These are phyloP conservation scores for Pyracantha coccinea DNA, from an alignment of 331 rosid species.

Conservation along the genomic window DNA sequence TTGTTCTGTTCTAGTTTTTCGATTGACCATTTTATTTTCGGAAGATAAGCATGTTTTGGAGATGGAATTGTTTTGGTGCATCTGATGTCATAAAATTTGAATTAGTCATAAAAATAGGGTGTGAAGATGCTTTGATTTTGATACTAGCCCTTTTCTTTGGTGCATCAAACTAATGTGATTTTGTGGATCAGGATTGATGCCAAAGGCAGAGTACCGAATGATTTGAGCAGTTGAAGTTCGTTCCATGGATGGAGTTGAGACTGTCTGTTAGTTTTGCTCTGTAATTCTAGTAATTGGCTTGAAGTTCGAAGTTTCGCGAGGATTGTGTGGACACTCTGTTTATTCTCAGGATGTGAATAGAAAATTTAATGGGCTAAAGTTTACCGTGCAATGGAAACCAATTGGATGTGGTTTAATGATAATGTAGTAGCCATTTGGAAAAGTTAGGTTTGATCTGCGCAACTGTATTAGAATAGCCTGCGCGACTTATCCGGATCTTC, in stretches of 20 bases:
- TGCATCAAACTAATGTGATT: conserved; percentile 13
- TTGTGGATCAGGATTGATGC: conserved; percentile 29
- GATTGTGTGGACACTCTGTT: conserved; percentile 23
- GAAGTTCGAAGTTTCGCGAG: conserved; percentile 9
- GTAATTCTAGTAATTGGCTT: background rate
- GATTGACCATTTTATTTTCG: background rate
- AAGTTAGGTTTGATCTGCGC: conserved; percentile 15
- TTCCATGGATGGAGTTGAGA: background rate
- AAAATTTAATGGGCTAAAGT: conserved; percentile 8
- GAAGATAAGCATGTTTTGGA: background rate
- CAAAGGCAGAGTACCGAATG: conserved; percentile 7
- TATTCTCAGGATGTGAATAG: conserved; percentile 10
- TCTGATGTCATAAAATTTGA: background rate
- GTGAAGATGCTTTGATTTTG: background rate
- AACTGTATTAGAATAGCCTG: conserved; percentile 19
- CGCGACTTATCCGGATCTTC: conserved; percentile 2
- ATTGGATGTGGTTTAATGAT: conserved; percentile 23
- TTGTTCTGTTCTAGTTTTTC: background rate
- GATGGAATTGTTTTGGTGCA: background rate
- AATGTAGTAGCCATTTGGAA: conserved; percentile 10
- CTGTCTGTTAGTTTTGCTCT: background rate
- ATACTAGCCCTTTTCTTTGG: background rate
- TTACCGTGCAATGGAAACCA: conserved; percentile 17
- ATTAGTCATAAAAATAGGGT: background rate
- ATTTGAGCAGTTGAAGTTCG: conserved; percentile 1